Conservation (phyloP, 176 grass and related monocot species). For the Cenchrus americanus region DNA sequence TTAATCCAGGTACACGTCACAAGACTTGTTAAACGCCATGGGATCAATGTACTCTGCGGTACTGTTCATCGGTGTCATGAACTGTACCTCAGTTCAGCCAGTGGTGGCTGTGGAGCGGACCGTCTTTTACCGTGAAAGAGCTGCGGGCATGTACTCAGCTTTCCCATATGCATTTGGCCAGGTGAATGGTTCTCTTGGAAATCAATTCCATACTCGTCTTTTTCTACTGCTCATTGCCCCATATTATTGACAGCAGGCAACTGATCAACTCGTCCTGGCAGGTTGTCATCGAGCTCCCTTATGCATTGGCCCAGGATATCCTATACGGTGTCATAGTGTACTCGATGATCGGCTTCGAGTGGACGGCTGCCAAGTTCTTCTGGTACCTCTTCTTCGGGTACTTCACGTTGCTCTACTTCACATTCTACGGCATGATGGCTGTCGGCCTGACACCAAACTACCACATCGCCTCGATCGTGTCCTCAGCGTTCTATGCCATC, state of each 20-base stretch:
- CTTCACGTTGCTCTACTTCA: constrained; percentile 60
- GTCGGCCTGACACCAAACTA: constrained; percentile 53
- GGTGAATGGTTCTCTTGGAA: constrained; percentile 48
- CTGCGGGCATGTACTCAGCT: constrained; percentile 90
- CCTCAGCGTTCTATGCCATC: constrained; percentile 35
- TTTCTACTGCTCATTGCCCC: no score
- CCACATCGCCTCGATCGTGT: constrained; percentile 30
- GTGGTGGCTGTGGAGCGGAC: constrained; percentile 79
- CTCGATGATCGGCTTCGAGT: constrained; percentile 51
- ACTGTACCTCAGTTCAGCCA: constrained; percentile 73
- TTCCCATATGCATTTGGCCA: constrained; percentile 96
- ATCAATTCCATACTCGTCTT: not conserved
- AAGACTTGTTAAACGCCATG: constrained; percentile 83
- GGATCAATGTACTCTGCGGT: constrained; percentile 78
- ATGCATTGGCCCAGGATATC: constrained; percentile 35
- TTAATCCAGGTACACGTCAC: constrained; percentile 46
- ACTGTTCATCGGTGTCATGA: constrained; percentile 75
- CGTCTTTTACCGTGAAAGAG: constrained; percentile 93
- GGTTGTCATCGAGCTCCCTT: constrained; percentile 50
- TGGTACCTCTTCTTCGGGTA: constrained; percentile 59
- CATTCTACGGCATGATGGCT: constrained; percentile 57
- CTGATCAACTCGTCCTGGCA: not conserved
- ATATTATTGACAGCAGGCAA: no score
- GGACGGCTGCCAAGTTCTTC: constrained; percentile 48
- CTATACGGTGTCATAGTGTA: constrained; percentile 48